Evolutionary conservation across 106 monocot genomes (phyloP).

Genomic region (Xerophyta viscosa): DNA sequence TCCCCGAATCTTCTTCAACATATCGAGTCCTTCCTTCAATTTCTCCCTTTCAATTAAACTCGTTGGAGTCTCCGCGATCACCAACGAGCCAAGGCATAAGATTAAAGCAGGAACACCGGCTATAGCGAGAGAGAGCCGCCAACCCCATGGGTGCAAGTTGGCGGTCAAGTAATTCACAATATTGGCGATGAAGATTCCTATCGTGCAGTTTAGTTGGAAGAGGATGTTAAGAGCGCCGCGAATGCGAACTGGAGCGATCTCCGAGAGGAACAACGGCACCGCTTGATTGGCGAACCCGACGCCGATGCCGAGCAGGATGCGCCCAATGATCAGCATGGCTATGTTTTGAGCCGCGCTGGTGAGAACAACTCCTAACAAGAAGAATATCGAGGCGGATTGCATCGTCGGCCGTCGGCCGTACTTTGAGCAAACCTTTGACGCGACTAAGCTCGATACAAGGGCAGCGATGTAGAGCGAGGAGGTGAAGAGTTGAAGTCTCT

Average conservation of each 20-base stretch:
- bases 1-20: slow-evolving; percentile 51
- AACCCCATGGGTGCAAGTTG: slow-evolving; percentile 51
- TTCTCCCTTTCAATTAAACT: slow-evolving; percentile 67
- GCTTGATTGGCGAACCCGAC: too few species aligned
- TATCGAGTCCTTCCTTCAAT: slow-evolving; percentile 49
- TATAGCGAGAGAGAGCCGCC: slow-evolving; percentile 35
- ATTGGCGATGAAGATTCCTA: slow-evolving; percentile 65
- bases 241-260: slow-evolving; percentile 53
- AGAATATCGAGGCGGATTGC: slow-evolving; percentile 33
- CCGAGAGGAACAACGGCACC: slow-evolving; percentile 58
- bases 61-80: slow-evolving; percentile 54
- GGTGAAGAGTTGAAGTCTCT: slow-evolving; percentile 39
- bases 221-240: slow-evolving; percentile 66
- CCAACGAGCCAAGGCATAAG: slow-evolving; percentile 19
- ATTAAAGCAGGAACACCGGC: slow-evolving; percentile 36
- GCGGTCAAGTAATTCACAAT: slow-evolving; percentile 54
- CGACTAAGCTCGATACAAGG: slow-evolving; percentile 30
- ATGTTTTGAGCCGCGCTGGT: too few species aligned
- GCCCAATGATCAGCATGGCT: too few species aligned
- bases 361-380: slow-evolving; percentile 36
- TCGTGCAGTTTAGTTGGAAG: slow-evolving; percentile 39
- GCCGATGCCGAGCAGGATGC: too few species aligned
- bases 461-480: slow-evolving; percentile 50
- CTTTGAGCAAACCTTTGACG: slow-evolving; percentile 19
- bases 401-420: slow-evolving; percentile 29